Evolutionary conservation across 192 early-diverging fungal species (phyloP).

Genomic region (Coemansia sp.): DNA sequence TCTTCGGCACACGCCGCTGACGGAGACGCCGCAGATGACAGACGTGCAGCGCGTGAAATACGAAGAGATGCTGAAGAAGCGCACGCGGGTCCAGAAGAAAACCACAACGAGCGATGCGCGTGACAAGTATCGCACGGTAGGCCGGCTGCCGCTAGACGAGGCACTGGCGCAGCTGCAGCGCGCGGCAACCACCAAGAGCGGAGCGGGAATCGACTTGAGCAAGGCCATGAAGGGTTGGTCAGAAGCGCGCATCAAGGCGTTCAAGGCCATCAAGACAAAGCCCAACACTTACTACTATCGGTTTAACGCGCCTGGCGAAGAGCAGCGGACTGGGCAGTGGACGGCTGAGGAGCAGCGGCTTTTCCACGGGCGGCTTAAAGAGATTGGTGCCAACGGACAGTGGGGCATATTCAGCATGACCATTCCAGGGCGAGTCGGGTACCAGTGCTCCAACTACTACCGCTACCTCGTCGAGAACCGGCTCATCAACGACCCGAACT

Average conservation of each 20-base stretch:
- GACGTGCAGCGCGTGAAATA: conserved; percentile 83
- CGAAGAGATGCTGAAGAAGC: conserved; percentile 79
- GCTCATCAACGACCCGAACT: conserved; percentile 87
- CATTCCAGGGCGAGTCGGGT: conserved; percentile 92
- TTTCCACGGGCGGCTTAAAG: conserved; percentile 77
- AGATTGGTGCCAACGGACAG: conserved; percentile 91
- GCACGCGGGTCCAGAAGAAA: conserved; percentile 74
- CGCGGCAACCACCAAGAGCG: conserved; percentile 46
- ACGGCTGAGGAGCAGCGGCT: conserved; percentile 78
- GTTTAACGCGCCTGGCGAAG: conserved; percentile 95
- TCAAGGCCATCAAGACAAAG: conserved; percentile 87
- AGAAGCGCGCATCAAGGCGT: conserved; percentile 87
- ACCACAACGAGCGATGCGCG: conserved; percentile 72
- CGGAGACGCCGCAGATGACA: conserved; percentile 59
- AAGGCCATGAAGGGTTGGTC: conserved; percentile 97
- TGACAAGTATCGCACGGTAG: conserved; percentile 67
- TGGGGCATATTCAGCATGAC: conserved; percentile 97
- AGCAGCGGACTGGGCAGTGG: conserved; percentile 89
- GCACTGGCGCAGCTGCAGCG: conserved; percentile 80
- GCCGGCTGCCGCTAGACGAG: conserved; percentile 78
- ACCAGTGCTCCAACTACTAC: conserved; percentile 98
- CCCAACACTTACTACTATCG: conserved; percentile 98
- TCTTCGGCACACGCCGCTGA: conserved; percentile 55
- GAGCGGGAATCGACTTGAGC: conserved; percentile 68
- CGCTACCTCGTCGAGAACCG: conserved; percentile 82